Percentiles rank a stretch among this genome's conserved stretches.
Evolutionary conservation across 306 rosid genomes (phyloP).

Genomic region (Castanea sativa): DNA sequence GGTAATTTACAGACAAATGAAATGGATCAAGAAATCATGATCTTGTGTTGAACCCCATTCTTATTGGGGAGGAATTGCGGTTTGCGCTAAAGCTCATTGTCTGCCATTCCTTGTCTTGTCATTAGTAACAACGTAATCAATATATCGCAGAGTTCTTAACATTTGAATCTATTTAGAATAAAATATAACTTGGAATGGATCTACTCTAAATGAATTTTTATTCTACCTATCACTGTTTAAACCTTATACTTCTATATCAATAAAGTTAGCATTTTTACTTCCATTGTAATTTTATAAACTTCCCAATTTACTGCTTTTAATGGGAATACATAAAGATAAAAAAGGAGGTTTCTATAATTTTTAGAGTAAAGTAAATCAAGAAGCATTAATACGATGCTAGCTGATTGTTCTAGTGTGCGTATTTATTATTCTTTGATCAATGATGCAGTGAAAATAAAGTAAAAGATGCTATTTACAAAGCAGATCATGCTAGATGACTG

Average conservation of each 20-base stretch:
- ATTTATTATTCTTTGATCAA: neutral
- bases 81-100: neutral
- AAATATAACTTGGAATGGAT: neutral
- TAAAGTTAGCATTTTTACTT: neutral
- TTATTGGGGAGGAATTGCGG: neutral
- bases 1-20: neutral
- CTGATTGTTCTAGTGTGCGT: neutral
- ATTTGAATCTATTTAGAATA: neutral
- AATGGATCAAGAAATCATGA: neutral
- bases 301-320: neutral
- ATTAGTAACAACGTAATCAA: neutral
- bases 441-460: neutral
- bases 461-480: neutral
- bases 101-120: neutral
- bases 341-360: neutral
- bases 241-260: neutral
- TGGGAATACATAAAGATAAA: neutral
- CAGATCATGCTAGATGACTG: neutral
- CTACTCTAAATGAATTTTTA: neutral
- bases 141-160: neutral
- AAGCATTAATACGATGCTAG: neutral
- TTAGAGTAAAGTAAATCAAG: neutral
- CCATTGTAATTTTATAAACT: neutral
- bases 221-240: neutral
- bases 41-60: neutral